These are phyloP conservation scores for Calendula officinalis DNA, from an alignment of 129 eudicot genomes.

Conservation along the genomic window DNA sequence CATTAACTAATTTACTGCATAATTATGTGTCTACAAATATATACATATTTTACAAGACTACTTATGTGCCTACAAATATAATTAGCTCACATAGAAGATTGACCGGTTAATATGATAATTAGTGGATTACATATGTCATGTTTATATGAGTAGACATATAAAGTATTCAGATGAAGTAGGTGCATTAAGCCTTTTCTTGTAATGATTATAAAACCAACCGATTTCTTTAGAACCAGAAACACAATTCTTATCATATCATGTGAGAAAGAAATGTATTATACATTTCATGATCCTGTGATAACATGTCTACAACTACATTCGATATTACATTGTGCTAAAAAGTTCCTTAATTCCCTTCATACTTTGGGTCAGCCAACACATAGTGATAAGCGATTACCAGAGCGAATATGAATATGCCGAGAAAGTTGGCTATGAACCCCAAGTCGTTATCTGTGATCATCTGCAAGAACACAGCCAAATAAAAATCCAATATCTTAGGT, in stretches of 20 bases:
- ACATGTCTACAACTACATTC: slow-evolving; percentile 24
- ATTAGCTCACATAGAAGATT: too few species aligned
- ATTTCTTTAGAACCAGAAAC: neutral
- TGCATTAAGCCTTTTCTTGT: too few species aligned
- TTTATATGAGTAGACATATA: too few species aligned
- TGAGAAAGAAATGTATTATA: neutral
- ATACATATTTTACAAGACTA: too few species aligned
- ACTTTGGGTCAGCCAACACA: slow-evolving; percentile 71
- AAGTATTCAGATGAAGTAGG: too few species aligned
- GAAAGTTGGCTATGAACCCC: slow-evolving; percentile 73
- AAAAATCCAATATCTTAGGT: neutral
- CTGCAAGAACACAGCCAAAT: slow-evolving; percentile 44
- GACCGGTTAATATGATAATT: too few species aligned
- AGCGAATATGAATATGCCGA: slow-evolving; percentile 56
- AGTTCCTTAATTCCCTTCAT: slow-evolving; percentile 38
- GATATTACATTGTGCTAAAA: neutral
- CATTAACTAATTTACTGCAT: too few species aligned
- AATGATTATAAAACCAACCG: too few species aligned
- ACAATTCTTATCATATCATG: neutral
- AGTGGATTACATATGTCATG: too few species aligned
- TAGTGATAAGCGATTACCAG: slow-evolving; percentile 67
- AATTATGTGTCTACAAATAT: too few species aligned
- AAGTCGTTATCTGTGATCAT: slow-evolving; percentile 62
- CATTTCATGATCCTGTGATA: slow-evolving; percentile 14
- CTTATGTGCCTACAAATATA: too few species aligned